Conservation (phyloP, 2,329 filamentous ascomycete species). For the Phaeosphaeriaceae sp. region DNA sequence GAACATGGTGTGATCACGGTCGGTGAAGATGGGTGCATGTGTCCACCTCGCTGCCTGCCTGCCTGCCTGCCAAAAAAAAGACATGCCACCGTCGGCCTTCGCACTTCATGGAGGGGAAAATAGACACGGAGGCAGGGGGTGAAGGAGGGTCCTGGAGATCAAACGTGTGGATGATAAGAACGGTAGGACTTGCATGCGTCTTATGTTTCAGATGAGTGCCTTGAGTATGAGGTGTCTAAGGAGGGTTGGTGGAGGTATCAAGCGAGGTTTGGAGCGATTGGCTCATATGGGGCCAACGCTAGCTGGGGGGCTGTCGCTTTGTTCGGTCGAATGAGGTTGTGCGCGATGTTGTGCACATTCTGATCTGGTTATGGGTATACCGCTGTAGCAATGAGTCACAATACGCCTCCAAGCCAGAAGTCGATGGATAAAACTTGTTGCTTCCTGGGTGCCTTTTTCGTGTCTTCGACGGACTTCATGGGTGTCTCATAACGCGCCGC, state of each 20-base stretch:
- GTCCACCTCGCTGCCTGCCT: too few relatives aligned
- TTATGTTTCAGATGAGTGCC: slow-evolving; percentile 12
- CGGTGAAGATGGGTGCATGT: too few relatives aligned
- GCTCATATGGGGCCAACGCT: background rate
- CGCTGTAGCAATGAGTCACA: background rate
- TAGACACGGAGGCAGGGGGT: too few relatives aligned
- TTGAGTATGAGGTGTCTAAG: slow-evolving; percentile 8
- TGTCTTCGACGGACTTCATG: background rate
- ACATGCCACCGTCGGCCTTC: too few relatives aligned
- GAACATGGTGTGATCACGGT: slow-evolving; percentile 3
- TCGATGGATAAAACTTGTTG: too few relatives aligned
- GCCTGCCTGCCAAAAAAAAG: too few relatives aligned
- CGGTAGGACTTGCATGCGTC: slow-evolving; percentile 1
- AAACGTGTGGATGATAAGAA: slow-evolving; percentile 8
- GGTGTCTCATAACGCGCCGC: background rate
- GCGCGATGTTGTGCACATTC: too few relatives aligned
- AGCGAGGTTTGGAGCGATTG: slow-evolving; percentile 2
- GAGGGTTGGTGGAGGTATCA: slow-evolving; percentile 6
- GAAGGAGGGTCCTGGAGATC: slow-evolving; percentile 11
- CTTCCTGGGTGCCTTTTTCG: background rate
- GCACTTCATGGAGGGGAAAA: too few relatives aligned
- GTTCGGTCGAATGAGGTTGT: too few relatives aligned
- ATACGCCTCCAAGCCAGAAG: background rate
- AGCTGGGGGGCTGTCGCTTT: background rate
- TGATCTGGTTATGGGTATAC: too few relatives aligned